Conservation (phyloP, 345 rosid genomes). For the Theobroma cacao region DNA sequence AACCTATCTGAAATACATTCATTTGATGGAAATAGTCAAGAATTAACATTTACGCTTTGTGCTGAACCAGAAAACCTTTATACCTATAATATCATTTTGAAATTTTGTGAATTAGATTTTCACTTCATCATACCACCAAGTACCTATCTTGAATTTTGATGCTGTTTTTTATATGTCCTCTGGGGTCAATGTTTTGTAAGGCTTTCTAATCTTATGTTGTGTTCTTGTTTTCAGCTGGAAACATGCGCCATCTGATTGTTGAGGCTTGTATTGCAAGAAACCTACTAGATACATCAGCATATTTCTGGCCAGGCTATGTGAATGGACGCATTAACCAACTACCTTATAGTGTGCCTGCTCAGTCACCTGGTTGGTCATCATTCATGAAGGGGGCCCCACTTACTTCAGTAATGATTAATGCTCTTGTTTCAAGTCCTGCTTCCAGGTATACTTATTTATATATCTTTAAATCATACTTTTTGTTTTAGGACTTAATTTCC, state of each 20-base stretch:
- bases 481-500: background rate
- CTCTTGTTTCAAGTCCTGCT: slow-evolving; percentile 85
- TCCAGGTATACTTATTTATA: slow-evolving; percentile 58
- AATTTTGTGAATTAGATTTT: background rate
- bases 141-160: slow-evolving; percentile 4
- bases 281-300: slow-evolving; percentile 84
- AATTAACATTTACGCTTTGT: background rate
- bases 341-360: slow-evolving; percentile 56
- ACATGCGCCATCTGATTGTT: slow-evolving; percentile 93
- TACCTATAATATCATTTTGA: background rate
- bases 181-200: background rate
- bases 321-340: slow-evolving; percentile 63
- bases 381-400: slow-evolving; percentile 80
- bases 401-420: slow-evolving; percentile 57
- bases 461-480: slow-evolving; percentile 1
- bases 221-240: slow-evolving; percentile 70
- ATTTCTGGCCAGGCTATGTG: slow-evolving; percentile 92
- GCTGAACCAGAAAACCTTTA: background rate
- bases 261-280: slow-evolving; percentile 95
- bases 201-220: slow-evolving; percentile 12
- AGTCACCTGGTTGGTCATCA: slow-evolving; percentile 81
- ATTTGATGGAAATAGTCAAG: background rate
- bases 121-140: background rate
- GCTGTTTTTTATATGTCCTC: background rate
- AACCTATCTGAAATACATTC: background rate